These are phyloP conservation scores for Dictyostelium discoideum DNA, from an alignment of 78 protist species.

Conservation along the genomic window DNA sequence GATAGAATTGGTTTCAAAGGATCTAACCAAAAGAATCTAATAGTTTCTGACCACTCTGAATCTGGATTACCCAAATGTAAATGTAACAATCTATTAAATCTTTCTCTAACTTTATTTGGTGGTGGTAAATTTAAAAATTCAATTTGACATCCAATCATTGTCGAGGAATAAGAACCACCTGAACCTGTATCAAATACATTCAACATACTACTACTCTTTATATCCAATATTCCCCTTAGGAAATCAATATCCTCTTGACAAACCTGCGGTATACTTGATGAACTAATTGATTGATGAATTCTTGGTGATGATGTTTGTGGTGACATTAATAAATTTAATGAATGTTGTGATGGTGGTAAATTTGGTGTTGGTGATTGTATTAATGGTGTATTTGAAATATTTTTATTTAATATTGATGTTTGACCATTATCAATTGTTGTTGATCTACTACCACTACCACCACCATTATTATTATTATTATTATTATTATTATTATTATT, in stretches of 20 bases:
- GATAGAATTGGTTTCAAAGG: constrained; percentile 24
- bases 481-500: too few species aligned
- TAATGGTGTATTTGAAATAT: background rate
- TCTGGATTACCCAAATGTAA: constrained; percentile 47
- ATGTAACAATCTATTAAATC: constrained; percentile 14
- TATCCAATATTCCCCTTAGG: constrained; percentile 34
- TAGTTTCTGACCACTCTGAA: constrained; percentile 41
- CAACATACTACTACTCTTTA: constrained; percentile 24
- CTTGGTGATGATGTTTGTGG: constrained; percentile 21
- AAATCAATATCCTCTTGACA: constrained; percentile 63
- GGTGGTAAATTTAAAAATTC: constrained; percentile 36
- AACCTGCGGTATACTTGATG: constrained; percentile 2
- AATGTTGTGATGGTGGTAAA: background rate
- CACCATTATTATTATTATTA: too few species aligned
- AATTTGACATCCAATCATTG: constrained; percentile 67
- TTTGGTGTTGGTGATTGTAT: background rate
- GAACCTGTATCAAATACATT: constrained; percentile 57
- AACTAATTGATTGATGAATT: background rate
- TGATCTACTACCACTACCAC: background rate
- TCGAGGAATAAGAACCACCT: constrained; percentile 9
- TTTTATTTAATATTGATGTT: background rate
- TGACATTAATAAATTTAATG: background rate
- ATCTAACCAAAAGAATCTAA: constrained; percentile 46
- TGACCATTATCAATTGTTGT: background rate
- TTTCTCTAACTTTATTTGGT: background rate